A percentile compares a stretch with the other conserved stretches of the same genome.
Evolutionary conservation across 768 basidiomycete genomes (phyloP).

Genomic region (Serendipita sp.): DNA sequence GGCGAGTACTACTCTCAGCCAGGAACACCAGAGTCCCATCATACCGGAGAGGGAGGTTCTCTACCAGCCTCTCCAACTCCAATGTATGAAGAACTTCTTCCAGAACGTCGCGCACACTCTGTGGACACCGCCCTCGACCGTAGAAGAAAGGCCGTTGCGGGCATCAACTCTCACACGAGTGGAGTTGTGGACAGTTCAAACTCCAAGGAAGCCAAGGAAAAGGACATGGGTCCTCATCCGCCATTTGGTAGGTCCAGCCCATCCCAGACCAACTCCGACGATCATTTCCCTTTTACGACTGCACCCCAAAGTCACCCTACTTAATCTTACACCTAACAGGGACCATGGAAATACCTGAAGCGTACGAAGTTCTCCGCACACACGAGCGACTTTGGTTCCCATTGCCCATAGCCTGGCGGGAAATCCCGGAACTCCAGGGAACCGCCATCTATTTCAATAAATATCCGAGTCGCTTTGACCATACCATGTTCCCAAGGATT

Average conservation of each 20-base stretch:
- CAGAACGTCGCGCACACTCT: not conserved
- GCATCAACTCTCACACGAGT: not conserved
- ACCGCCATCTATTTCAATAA: slow-evolving; percentile 3
- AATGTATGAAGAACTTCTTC: not conserved
- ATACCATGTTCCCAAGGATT: not conserved
- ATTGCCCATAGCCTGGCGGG: not conserved
- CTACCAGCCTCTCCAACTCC: not conserved
- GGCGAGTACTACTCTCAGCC: not conserved
- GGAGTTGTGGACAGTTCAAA: not conserved
- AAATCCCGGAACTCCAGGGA: not conserved
- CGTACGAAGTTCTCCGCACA: not conserved
- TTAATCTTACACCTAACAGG: not conserved
- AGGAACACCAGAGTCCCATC: not conserved
- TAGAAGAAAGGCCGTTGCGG: not conserved
- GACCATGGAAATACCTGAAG: not conserved
- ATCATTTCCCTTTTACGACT: not conserved
- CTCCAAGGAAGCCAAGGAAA: not conserved
- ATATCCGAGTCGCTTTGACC: not conserved
- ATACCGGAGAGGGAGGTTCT: not conserved
- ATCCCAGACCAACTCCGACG: not conserved
- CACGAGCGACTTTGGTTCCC: not conserved
- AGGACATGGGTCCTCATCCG: not conserved
- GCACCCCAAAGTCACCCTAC: not conserved
- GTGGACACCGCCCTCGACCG: not conserved
- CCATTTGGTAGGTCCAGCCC: not conserved